A percentile compares a stretch with the other conserved stretches of the same genome.
phyloP scores from a whole-genome alignment of 768 basidiomycete genomes.

The Rossbeevera mucosa region DNA sequence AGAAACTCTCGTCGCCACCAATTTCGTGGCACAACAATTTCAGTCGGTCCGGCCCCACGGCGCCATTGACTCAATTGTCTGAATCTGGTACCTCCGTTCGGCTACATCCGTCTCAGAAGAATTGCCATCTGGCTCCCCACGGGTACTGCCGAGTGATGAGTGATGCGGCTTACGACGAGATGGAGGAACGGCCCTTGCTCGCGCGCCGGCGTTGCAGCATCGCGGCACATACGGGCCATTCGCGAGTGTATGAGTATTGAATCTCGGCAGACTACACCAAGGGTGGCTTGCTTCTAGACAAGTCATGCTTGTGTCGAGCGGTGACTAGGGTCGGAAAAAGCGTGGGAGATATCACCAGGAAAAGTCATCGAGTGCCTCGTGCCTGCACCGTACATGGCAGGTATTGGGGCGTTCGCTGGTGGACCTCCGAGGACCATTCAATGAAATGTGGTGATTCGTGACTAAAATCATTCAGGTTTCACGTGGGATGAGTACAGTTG shows the following conservation, averaged over 20 bases:
- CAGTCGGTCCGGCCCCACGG: constrained; percentile 7
- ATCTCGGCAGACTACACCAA: background rate
- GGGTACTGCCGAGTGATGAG: constrained; percentile 18
- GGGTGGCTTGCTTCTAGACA: background rate
- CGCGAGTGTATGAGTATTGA: too few relatives aligned
- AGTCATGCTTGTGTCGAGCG: background rate
- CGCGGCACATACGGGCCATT: background rate
- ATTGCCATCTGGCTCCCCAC: constrained; percentile 14
- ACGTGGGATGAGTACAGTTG: constrained; percentile 8
- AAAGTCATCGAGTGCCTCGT: constrained; percentile 24
- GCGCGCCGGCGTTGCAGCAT: constrained; percentile 2
- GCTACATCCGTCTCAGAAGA: constrained; percentile 19
- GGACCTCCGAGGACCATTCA: constrained; percentile 29
- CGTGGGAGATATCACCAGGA: constrained; percentile 25
- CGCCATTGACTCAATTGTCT: constrained; percentile 11
- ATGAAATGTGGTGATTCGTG: constrained; percentile 10
- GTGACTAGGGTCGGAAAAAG: constrained; percentile 23
- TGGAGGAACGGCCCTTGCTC: background rate
- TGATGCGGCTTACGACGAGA: constrained; percentile 11
- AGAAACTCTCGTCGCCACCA: background rate
- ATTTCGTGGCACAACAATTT: constrained; percentile 7
- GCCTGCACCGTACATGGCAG: constrained; percentile 21
- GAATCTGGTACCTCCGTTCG: constrained; percentile 26
- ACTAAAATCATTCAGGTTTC: background rate
- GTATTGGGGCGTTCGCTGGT: constrained; percentile 1